Evolutionary conservation across 768 basidiomycete genomes (phyloP), one percentile per base, ranked within the genome.

Genomic region (Termitomyces titanicus): DNA sequence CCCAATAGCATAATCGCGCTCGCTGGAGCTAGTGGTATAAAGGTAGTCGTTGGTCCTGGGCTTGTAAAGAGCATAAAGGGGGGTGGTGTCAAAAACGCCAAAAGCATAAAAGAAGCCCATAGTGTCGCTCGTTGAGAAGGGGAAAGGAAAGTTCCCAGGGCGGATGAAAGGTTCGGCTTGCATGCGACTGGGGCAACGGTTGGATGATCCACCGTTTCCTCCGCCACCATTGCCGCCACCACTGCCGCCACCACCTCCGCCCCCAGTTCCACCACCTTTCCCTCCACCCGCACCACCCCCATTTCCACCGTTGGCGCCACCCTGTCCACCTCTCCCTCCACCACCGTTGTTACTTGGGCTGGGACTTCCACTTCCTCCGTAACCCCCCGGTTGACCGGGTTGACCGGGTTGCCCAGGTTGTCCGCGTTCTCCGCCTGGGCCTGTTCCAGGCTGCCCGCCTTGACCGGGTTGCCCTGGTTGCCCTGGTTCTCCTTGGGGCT

Each of bases 321-420:
- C 55, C 11, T 45, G 42, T 0, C 49, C 55, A 0, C 55, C 55
- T 12, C 37, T 20, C 3, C 25, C 34, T 12, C 55, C 55, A 18
- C 55, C 55, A 3, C 55, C 55, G n/a, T 56, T 56, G 7, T 46
- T 56, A 22, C 46, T 43, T 10, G 45, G 47, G n/a, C 33, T 42
- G 12, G 39, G 44, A 3, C 45, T 51, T 3, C 50, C 56, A 2
- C 51, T 52, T 17, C 24, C 24, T 17, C 24, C 24, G 29, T 39
- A 45, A 33, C 57, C 57, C 1, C 57, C 57, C 7, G 57, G 57
- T 20, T 55, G 57, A 20, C 58, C 58, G 0, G 58, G 51, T n/a
- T 52, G 50, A 3, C 58, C 58, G 0, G 58, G 58, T 42, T 59
- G 58, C 0, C 58, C 58, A 15, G 54, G 54, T 45, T 56, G 58